These are phyloP conservation scores for Gaillardinia entomophila DNA, from an alignment of 805 yeast genomes.

Conservation along the genomic window DNA sequence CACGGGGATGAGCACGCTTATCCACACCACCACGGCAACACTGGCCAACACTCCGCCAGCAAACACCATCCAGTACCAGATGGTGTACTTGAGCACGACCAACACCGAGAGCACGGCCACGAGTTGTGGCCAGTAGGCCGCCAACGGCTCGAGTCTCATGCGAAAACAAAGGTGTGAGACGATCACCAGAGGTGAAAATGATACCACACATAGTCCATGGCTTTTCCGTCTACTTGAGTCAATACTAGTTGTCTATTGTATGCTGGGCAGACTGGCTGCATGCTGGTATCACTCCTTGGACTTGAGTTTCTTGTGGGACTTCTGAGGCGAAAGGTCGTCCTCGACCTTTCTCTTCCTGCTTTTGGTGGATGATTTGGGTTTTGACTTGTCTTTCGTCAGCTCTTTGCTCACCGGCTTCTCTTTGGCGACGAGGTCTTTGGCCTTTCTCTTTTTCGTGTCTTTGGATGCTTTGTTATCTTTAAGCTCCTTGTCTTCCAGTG, in stretches of 20 bases:
- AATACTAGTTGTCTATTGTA: neutral
- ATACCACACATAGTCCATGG: too few relatives aligned
- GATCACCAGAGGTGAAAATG: too few relatives aligned
- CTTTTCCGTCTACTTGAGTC: too few relatives aligned
- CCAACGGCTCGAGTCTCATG: too few relatives aligned
- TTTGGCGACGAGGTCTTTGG: slow-evolving; percentile 1
- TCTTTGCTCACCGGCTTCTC: too few relatives aligned
- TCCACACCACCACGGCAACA: slow-evolving; percentile 1
- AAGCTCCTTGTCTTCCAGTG: slow-evolving; percentile 12
- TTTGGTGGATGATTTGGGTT: too few relatives aligned
- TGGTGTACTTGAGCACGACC: slow-evolving; percentile 5
- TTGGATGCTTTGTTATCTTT: slow-evolving; percentile 7
- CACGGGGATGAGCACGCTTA: slow-evolving; percentile 1
- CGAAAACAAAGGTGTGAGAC: too few relatives aligned
- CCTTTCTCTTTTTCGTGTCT: slow-evolving; percentile 3
- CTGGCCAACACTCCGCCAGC: slow-evolving; percentile 1
- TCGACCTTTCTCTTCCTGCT: slow-evolving; percentile 1
- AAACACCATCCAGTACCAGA: slow-evolving; percentile 5
- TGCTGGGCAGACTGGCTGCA: slow-evolving; percentile 1
- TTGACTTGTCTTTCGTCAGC: too few relatives aligned
- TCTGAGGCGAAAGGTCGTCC: slow-evolving; percentile 3
- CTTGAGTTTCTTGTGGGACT: neutral
- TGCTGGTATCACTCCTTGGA: neutral
- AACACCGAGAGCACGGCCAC: too few relatives aligned
- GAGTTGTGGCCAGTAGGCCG: too few relatives aligned